Base-by-base conservation (phyloP, 169 alveolate species). In the Plasmodium yoelii region DNA sequence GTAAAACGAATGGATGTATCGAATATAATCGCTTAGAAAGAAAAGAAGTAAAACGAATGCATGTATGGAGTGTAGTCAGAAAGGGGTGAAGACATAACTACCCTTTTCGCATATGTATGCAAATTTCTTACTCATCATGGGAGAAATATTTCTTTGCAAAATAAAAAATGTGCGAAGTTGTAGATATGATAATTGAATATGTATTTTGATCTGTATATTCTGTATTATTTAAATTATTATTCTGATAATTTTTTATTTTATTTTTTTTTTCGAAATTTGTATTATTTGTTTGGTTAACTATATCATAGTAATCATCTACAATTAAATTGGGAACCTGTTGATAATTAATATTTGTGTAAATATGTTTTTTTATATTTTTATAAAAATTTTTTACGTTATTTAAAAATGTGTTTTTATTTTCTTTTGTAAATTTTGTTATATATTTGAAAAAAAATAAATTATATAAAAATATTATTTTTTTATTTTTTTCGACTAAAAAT, bases 291-390 rank as follows among this genome's bases (percentile, higher is more conserved):
- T 22, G 26, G 4, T 34, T 7, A 34, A 1, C 42, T 28, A 34
- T 3, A 39, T 61, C 88, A 28, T 44, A 74, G 18, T 42, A 75
- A 28, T 75, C 88, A 57, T 75, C 88, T 24, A 75, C 67, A 15
- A 75, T 18, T 12, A 63, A 7, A 10, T 75, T 75, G 2, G 18
- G 69, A 75, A 75, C 60, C 10, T 44, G 51, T 18, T 24, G 60
- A 63, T 44, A 49, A 10, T 55, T 34, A 28, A 75, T 61, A 18
- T 75, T 59, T 26, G 49, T 67, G 18, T 57, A 28, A 15, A 55
- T 42, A 19, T 61, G 47, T 18, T 19, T 63, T 22, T 46, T 13
- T 19, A 63, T 63, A 75, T 49, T 75, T 63, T 63, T 49, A 42
- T 63, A 63, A 67, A 26, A 22, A 12, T 63, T 51, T 24, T 75